Percentiles rank a stretch among this genome's conserved stretches.
phyloP scores from a whole-genome alignment of 306 rosid genomes.

The Dryas octopetala region DNA sequence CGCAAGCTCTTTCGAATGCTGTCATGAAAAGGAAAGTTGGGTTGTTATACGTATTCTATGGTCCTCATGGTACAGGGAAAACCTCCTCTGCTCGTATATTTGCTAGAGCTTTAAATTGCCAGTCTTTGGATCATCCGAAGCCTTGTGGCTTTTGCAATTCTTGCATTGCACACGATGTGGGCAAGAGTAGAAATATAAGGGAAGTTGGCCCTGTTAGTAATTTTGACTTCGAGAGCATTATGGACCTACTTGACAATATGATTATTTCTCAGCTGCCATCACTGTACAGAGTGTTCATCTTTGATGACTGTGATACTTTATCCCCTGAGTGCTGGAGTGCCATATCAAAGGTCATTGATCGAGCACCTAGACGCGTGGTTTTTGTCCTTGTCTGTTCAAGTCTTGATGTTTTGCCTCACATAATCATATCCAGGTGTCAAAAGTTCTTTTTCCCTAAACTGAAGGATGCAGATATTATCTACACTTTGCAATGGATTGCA shows the following conservation, averaged over 20 bases:
- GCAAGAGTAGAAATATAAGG: slow-evolving; percentile 73
- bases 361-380: slow-evolving; percentile 95
- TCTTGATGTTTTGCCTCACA: slow-evolving; percentile 96
- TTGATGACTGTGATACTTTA: slow-evolving; percentile 87
- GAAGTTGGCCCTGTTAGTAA: slow-evolving; percentile 94
- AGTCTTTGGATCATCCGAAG: slow-evolving; percentile 67
- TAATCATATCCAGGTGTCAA: slow-evolving; percentile 96
- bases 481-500: slow-evolving; percentile 77
- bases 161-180: slow-evolving; percentile 75
- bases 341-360: slow-evolving; percentile 92
- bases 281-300: slow-evolving; percentile 79
- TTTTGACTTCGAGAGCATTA: slow-evolving; percentile 80
- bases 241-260: slow-evolving; percentile 80
- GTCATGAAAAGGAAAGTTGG: slow-evolving; percentile 75
- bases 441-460: slow-evolving; percentile 94
- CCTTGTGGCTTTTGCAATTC: slow-evolving; percentile 96
- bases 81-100: slow-evolving; percentile 91
- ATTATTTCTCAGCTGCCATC: slow-evolving; percentile 70
- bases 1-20: slow-evolving; percentile 96
- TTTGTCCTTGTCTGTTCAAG: slow-evolving; percentile 94
- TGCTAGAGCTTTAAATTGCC: slow-evolving; percentile 93
- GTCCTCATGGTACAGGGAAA: slow-evolving; percentile 98
- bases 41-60: slow-evolving; percentile 81
- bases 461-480: slow-evolving; percentile 84
- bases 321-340: slow-evolving; percentile 90